phyloP scores from a whole-genome alignment of 2,329 filamentous ascomycete genomes.

The Pseudopyrenochaeta lycopersici region DNA sequence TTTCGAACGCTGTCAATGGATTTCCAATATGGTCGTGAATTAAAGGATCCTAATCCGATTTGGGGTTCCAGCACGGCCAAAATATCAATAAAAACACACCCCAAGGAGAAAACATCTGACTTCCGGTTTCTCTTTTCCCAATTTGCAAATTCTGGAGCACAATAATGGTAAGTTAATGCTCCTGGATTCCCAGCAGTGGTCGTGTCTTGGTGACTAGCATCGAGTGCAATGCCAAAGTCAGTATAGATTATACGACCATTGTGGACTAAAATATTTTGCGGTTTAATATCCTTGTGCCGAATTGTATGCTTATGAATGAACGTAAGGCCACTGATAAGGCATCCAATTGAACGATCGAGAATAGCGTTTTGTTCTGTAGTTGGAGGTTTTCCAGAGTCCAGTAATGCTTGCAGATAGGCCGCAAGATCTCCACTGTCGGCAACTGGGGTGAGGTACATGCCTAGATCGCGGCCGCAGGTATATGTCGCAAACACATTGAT shows the following conservation, averaged over 20 bases:
- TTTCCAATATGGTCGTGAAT: too few species aligned
- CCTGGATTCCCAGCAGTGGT: not conserved
- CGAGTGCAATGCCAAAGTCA: slow-evolving; percentile 24
- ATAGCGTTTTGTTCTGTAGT: too few species aligned
- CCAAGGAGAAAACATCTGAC: not conserved
- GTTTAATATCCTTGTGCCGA: slow-evolving; percentile 41
- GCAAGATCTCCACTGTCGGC: too few species aligned
- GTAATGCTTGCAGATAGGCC: too few species aligned
- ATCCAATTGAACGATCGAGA: too few species aligned
- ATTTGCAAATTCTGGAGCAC: not conserved
- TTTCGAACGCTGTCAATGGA: too few species aligned
- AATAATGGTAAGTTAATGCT: not conserved
- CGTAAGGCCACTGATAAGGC: not conserved
- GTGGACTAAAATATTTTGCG: slow-evolving; percentile 34
- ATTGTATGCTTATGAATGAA: slow-evolving; percentile 8
- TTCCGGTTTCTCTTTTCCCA: not conserved
- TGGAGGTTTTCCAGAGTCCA: too few species aligned
- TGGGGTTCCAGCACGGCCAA: not conserved
- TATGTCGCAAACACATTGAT: too few species aligned
- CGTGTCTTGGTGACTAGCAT: not conserved
- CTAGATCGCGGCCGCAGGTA: too few species aligned
- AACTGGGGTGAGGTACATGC: too few species aligned
- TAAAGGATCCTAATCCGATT: too few species aligned
- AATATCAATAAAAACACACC: not conserved
- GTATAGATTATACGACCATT: slow-evolving; percentile 18